Evolutionary conservation across 1,139 yeast species (phyloP), one percentile per base, ranked within the genome.

Genomic region (Williopsis jadinii): DNA sequence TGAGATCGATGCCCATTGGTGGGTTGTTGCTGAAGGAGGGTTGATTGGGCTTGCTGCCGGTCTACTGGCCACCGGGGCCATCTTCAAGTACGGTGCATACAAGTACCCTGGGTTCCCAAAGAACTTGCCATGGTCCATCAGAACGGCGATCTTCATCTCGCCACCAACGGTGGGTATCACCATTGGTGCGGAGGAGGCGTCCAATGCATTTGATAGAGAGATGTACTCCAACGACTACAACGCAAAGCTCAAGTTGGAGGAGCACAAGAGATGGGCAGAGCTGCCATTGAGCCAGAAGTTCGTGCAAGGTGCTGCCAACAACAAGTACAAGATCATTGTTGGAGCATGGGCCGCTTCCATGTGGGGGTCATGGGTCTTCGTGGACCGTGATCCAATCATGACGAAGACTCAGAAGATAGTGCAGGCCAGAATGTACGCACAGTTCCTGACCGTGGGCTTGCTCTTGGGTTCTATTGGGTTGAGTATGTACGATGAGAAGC

Each of bases 401-500:
- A 76, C 88, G 43, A 75, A 74, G 45, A 69, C 95, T 5, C 96
- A 88, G 66, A 88, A 87, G 63, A 77, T 86, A 32, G 95, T 86
- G 28, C 95, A 85, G 62, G 95, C 96, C 28, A 82, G 96, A 75
- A 87, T 87, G 81, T 86, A 86, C 60, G 96, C 96, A 9, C 96
- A 87, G 64, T 88, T 84, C 48, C 66, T 85, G 45, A 80, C 90
- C 2, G 82, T 82, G 44, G 70, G 74, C 9, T 67, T 84, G 47
- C 66, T 83, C 51, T 64, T 84, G 49, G 81, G 78, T 31, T 76
- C 88, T 3, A 70, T 83, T 51, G 75, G 80, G 37, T 67, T 83
- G 53, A 70, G 80, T 33, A 68, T 78, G 64, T 78, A 74, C 51
- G 90, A 83, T 55, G 77, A 75, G 50, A 76, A 78, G 53, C 53